phyloP scores from a whole-genome alignment of 192 early-diverging fungal species.

The Borealophlyctis nickersoniae region DNA sequence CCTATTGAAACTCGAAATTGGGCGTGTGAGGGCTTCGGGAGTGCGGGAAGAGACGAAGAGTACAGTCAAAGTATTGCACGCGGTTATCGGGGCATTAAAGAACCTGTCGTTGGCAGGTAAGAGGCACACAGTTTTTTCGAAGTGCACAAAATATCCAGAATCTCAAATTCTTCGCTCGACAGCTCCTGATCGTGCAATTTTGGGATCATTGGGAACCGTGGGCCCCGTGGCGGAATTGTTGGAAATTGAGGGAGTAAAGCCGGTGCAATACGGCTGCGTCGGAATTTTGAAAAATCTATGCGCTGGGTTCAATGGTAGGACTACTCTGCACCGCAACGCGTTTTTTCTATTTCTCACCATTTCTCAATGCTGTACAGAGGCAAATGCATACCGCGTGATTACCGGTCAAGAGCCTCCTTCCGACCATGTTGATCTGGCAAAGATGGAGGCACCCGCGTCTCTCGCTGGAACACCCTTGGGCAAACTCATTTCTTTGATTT shows the following conservation, averaged over 20 bases:
- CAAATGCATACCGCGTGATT: slow-evolving; percentile 48
- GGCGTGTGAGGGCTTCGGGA: slow-evolving; percentile 20
- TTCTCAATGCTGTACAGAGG: slow-evolving; percentile 21
- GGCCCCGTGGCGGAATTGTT: slow-evolving; percentile 27
- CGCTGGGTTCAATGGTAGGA: slow-evolving; percentile 37
- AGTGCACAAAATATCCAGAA: background rate
- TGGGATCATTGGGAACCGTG: slow-evolving; percentile 44
- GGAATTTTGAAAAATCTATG: slow-evolving; percentile 51
- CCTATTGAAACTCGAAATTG: slow-evolving; percentile 34
- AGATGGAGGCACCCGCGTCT: slow-evolving; percentile 14
- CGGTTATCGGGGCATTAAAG: slow-evolving; percentile 51
- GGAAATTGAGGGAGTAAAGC: slow-evolving; percentile 39
- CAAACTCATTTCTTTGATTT: slow-evolving; percentile 40
- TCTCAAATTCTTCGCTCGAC: background rate
- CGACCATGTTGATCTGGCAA: slow-evolving; percentile 11
- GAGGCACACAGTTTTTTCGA: background rate
- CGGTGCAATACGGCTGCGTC: slow-evolving; percentile 41
- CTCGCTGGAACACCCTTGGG: slow-evolving; percentile 34
- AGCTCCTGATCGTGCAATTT: slow-evolving; percentile 31
- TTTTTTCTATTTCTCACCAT: slow-evolving; percentile 11
- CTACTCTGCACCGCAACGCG: too few relatives aligned
- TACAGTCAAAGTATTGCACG: slow-evolving; percentile 51
- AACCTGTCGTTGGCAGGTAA: slow-evolving; percentile 48
- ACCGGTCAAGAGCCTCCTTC: slow-evolving; percentile 42
- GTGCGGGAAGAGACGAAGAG: slow-evolving; percentile 31